A percentile compares a stretch with the other conserved stretches of the same genome.
These are phyloP conservation scores for Hypocreales sp. DNA, from an alignment of 2,329 filamentous ascomycete genomes.

Conservation along the genomic window DNA sequence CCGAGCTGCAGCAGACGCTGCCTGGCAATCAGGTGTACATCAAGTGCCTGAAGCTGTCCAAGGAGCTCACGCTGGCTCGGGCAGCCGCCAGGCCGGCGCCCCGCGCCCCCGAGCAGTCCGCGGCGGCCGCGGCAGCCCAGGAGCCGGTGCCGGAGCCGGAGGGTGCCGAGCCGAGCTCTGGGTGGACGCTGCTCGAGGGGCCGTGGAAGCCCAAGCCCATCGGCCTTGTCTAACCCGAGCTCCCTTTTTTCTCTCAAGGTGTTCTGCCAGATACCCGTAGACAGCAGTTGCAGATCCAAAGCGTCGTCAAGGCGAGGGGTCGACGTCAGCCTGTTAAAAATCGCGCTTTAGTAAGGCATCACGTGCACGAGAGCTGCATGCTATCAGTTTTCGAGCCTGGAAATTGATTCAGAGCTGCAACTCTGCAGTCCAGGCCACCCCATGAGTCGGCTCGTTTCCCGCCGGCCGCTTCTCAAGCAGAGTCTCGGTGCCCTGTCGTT, in stretches of 20 bases:
- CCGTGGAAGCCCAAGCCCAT: conserved; percentile 43
- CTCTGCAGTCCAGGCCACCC: no score
- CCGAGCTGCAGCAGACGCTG: conserved; percentile 21
- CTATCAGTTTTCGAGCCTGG: no score
- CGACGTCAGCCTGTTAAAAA: no score
- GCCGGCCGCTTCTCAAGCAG: conserved; percentile 16
- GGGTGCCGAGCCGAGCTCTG: conserved; percentile 8
- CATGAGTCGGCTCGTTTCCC: conserved; percentile 27
- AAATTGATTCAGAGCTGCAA: no score
- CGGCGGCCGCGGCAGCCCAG: not conserved
- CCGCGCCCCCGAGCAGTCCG: not conserved
- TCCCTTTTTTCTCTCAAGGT: no score
- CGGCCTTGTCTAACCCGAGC: conserved; percentile 33
- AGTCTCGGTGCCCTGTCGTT: conserved; percentile 11
- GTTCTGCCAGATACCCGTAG: no score
- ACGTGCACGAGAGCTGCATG: not conserved
- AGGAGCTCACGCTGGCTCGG: conserved; percentile 14
- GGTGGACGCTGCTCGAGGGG: conserved; percentile 35
- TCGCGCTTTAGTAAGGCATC: conserved; percentile 1
- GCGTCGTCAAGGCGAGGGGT: no score
- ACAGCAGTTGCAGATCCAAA: no score
- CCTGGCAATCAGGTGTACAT: conserved; percentile 27
- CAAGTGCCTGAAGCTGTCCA: conserved; percentile 26
- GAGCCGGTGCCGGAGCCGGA: conserved; percentile 2
- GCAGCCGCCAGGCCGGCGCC: not conserved